Percentiles rank a stretch among this genome's conserved stretches.
Conservation (phyloP, 1,139 yeast genomes). For the Eremothecium sinecaudum region DNA sequence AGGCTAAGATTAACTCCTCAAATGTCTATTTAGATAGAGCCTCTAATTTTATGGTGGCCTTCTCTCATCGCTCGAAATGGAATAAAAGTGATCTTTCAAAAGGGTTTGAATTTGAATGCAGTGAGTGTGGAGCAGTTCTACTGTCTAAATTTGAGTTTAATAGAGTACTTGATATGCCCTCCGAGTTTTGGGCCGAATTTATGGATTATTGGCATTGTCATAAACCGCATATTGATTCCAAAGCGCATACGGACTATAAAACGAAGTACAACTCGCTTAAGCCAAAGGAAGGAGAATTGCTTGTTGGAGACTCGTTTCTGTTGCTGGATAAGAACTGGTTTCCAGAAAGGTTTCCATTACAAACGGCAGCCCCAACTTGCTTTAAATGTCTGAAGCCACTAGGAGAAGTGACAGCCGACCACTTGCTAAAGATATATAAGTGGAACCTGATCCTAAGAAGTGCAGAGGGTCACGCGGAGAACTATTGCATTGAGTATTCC, state of each 20-base stretch:
- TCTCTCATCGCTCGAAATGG: slow-evolving; percentile 18
- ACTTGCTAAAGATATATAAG: slow-evolving; percentile 18
- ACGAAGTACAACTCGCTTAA: slow-evolving; percentile 11
- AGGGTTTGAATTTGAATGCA: slow-evolving; percentile 15
- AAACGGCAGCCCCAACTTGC: slow-evolving; percentile 11
- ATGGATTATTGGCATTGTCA: slow-evolving; percentile 99
- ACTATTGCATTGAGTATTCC: slow-evolving; percentile 17
- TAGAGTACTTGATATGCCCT: slow-evolving; percentile 61
- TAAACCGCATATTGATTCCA: slow-evolving; percentile 48
- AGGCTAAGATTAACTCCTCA: not conserved
- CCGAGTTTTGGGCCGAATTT: slow-evolving; percentile 88
- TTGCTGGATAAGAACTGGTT: slow-evolving; percentile 13
- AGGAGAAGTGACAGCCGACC: slow-evolving; percentile 17
- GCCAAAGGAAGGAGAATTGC: slow-evolving; percentile 21
- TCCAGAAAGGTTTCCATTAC: slow-evolving; percentile 3
- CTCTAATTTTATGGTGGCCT: slow-evolving; percentile 11
- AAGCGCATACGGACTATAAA: slow-evolving; percentile 5
- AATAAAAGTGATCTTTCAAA: slow-evolving; percentile 11
- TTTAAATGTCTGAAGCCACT: slow-evolving; percentile 12
- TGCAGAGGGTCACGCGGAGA: slow-evolving; percentile 1
- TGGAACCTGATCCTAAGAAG: slow-evolving; percentile 17
- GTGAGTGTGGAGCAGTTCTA: slow-evolving; percentile 11
- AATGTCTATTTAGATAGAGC: slow-evolving; percentile 8
- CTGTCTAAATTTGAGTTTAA: slow-evolving; percentile 13
- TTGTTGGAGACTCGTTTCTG: slow-evolving; percentile 24